A percentile compares a stretch with the other conserved stretches of the same genome.
Evolutionary conservation across 2,329 filamentous ascomycete species (phyloP).

Genomic region (Orbilia quercus): DNA sequence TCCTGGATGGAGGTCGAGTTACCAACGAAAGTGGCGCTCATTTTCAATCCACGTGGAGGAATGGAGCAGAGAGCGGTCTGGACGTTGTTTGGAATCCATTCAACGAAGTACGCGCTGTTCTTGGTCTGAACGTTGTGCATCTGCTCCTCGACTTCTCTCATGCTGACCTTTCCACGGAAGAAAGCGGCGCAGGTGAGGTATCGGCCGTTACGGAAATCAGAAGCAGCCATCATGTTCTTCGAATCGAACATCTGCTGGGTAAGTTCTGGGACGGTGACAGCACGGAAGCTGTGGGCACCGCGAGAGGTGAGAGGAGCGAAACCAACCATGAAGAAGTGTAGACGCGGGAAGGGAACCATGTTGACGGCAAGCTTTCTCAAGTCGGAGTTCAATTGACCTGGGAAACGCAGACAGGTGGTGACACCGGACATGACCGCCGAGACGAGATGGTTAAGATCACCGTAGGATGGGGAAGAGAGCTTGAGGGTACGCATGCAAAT

Average conservation of each 20-base stretch:
- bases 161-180: conserved; percentile 99
- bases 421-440: conserved; percentile 99
- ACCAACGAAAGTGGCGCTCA: conserved; percentile 98
- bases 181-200: conserved; percentile 99
- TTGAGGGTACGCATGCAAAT: conserved; percentile 99
- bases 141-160: conserved; percentile 99
- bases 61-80: conserved; percentile 99
- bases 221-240: conserved; percentile 99
- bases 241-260: conserved; percentile 99
- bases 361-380: conserved; percentile 99
- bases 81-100: conserved; percentile 99
- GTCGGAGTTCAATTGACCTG: conserved; percentile 99
- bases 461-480: conserved; percentile 98
- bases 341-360: conserved; percentile 99
- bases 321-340: conserved; percentile 99
- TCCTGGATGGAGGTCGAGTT: conserved; percentile 99
- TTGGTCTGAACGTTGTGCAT: conserved; percentile 99
- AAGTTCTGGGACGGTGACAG: conserved; percentile 95
- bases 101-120: conserved; percentile 99
- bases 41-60: conserved; percentile 95
- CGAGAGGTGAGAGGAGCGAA: conserved; percentile 97
- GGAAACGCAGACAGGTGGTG: conserved; percentile 98
- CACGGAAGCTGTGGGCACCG: conserved; percentile 93
- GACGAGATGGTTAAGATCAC: conserved; percentile 99
- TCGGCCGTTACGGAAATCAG: conserved; percentile 99